These are phyloP conservation scores for Aspergillus candidus DNA, from an alignment of 2,329 filamentous ascomycete species.

Conservation along the genomic window DNA sequence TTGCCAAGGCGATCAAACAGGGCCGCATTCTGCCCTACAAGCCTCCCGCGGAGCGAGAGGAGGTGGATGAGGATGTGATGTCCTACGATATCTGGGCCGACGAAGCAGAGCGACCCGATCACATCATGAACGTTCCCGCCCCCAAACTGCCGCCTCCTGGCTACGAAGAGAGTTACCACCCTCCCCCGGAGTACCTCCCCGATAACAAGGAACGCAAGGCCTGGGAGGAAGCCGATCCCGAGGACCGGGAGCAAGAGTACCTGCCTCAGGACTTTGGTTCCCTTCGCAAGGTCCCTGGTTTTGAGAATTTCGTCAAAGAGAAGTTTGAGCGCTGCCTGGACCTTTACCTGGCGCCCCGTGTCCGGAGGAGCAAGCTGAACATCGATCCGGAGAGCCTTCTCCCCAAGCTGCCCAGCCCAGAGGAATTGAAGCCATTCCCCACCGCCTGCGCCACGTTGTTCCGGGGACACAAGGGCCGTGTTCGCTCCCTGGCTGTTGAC, in stretches of 20 bases:
- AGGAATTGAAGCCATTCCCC: constrained; percentile 91
- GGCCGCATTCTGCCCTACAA: constrained; percentile 89
- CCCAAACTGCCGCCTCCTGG: constrained; percentile 90
- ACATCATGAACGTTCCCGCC: constrained; percentile 90
- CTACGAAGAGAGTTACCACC: constrained; percentile 95
- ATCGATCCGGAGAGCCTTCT: constrained; percentile 91
- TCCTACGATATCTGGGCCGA: constrained; percentile 94
- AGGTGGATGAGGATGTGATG: constrained; percentile 63
- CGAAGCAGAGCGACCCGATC: constrained; percentile 72
- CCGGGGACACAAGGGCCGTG: constrained; percentile 79
- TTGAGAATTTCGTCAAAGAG: constrained; percentile 85
- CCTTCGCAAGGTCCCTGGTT: constrained; percentile 85
- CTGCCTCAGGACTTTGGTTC: constrained; percentile 76
- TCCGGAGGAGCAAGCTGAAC: constrained; percentile 89
- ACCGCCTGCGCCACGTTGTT: constrained; percentile 84
- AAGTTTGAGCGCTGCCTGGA: constrained; percentile 93
- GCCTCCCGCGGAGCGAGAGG: constrained; percentile 65
- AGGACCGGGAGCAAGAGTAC: constrained; percentile 86
- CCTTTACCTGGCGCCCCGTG: constrained; percentile 85
- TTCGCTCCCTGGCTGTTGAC: constrained; percentile 78
- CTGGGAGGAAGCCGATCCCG: constrained; percentile 82
- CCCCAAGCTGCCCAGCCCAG: constrained; percentile 85
- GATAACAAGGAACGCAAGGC: constrained; percentile 73
- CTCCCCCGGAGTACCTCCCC: constrained; percentile 87
- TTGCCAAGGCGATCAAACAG: constrained; percentile 91